phyloP scores from a whole-genome alignment of 257 asterid species.

The Plantago ovata region DNA sequence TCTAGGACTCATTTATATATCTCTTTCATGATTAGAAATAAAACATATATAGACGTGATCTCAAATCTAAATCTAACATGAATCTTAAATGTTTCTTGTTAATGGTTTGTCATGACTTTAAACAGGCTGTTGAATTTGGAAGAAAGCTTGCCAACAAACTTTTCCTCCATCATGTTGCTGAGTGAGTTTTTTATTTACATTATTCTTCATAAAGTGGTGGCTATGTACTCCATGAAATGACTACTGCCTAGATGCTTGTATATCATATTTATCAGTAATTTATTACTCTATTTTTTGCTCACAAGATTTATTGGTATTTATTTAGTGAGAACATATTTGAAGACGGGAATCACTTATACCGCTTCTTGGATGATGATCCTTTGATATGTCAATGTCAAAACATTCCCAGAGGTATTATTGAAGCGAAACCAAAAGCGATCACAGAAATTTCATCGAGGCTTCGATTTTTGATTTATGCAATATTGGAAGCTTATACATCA shows the following conservation, averaged over 20 bases:
- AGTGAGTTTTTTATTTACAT: slow-evolving; percentile 44
- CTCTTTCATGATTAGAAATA: neutral
- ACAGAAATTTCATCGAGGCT: slow-evolving; percentile 73
- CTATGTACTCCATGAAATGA: neutral
- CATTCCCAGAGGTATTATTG: slow-evolving; percentile 79
- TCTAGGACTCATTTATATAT: slow-evolving; percentile 12
- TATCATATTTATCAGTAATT: neutral
- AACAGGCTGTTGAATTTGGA: slow-evolving; percentile 87
- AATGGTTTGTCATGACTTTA: slow-evolving; percentile 22
- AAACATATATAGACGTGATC: neutral
- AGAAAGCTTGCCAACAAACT: slow-evolving; percentile 68
- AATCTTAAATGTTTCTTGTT: slow-evolving; percentile 4
- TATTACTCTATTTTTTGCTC: slow-evolving; percentile 18
- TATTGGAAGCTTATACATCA: slow-evolving; percentile 79
- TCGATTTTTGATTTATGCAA: slow-evolving; percentile 54
- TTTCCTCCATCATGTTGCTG: slow-evolving; percentile 65
- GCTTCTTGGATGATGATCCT: slow-evolving; percentile 86
- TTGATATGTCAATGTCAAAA: slow-evolving; percentile 70
- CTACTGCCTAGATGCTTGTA: neutral
- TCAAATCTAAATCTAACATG: neutral
- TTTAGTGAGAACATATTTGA: slow-evolving; percentile 69
- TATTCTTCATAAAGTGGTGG: neutral
- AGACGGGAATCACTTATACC: slow-evolving; percentile 74
- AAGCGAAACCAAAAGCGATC: slow-evolving; percentile 76
- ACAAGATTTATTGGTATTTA: slow-evolving; percentile 16